Evolutionary conservation across 1,139 yeast species (phyloP), one percentile per base, ranked within the genome.

Genomic region (Suhomyces panamericanus): DNA sequence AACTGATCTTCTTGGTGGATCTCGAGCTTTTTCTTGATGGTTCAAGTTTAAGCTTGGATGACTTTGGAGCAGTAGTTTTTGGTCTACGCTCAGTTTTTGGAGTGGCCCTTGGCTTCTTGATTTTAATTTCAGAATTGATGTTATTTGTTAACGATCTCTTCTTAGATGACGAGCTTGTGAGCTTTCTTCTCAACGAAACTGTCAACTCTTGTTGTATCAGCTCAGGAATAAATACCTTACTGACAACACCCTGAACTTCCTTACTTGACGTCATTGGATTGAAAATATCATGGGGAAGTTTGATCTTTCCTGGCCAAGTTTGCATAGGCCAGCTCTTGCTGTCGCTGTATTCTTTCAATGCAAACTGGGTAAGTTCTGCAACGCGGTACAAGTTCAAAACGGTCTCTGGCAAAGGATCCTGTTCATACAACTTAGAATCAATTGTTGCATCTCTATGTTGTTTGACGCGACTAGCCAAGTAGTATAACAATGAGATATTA

Each of bases 301-400:
- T 78, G 26, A 86, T 63, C 54, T 83, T 85, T 0, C 93, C 95
- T 0, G 96, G 95, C 82, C 93, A 90, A 0, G 91, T 81, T 28
- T 83, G 79, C 49, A 87, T 70, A 17, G 78, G 77, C 96, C 96
- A 88, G 41, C 73, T 74, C 55, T 76, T 80, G 14, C 63, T 58
- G 35, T 79, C 85, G 39, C 85, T 80, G 32, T 78, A 66, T 46
- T 78, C 81, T 46, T 83, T 77, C 37, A 90, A 71, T 5, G 81
- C 68, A 49, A 85, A 64, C 61, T 87, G 95, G 1, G 90, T 74
- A 38, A 89, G 62, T 55, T 90, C 97, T 1, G 96, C 78, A 10
- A 87, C 69, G 39, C 82, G 60, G 59, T 88, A 89, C 32, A 89
- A 66, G 36, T 77, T 70, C 44, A 63, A 54, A 1, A 65, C 66